Base-by-base conservation (phyloP, 192 early-diverging fungal genomes). In the Mycoemilia scoparia region DNA sequence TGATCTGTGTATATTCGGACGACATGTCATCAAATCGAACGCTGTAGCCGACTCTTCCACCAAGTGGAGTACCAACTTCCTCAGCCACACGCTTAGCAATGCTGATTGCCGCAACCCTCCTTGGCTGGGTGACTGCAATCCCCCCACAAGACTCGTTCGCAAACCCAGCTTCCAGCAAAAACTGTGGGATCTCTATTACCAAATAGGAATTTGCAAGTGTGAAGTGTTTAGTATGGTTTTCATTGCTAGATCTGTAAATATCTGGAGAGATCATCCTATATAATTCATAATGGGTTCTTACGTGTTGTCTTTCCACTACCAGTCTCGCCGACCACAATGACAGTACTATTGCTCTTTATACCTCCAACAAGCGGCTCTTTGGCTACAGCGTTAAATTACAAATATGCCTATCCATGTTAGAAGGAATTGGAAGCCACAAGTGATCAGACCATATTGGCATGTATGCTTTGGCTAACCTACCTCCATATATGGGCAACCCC, bases 161-260 rank as follows among this genome's bases (percentile, higher is more conserved):
- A 40, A 70, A 45, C 29, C 67, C 75, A 4, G 65, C 51, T 34
- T 89, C 81, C 7, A 79, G 43, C 3, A 98, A 66, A 39, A 79
- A 95, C 52, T 95, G 93, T 10, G 93, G 89, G n/a, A 92, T 84
- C 50, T 95, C n/a, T n/a, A n/a, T n/a, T n/a, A n/a, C n/a, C n/a
- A n/a, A n/a, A 66, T 54, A 49, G 40, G 14, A 51, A 25, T 27
- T 54, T 3, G 18, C 23, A 43, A 16, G n/a, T 15, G 10, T 34
- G n/a, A 19, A 13, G n/a, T 16, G 38, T 6, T 4, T 22, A 12
- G 7, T 7, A 16, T n/a, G 8, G 11, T 2, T 4, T 20, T 1
- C 15, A 29, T 23, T 8, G 9, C 17, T 35, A 15, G 8, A 13
- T 55, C 60, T 41, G 43, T 68, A 64, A n/a, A n/a, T n/a, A n/a